Percentiles rank a stretch among this genome's conserved stretches.
phyloP scores from a whole-genome alignment of 495 filamentous ascomycete genomes.

The Penicillium ochrochloron region DNA sequence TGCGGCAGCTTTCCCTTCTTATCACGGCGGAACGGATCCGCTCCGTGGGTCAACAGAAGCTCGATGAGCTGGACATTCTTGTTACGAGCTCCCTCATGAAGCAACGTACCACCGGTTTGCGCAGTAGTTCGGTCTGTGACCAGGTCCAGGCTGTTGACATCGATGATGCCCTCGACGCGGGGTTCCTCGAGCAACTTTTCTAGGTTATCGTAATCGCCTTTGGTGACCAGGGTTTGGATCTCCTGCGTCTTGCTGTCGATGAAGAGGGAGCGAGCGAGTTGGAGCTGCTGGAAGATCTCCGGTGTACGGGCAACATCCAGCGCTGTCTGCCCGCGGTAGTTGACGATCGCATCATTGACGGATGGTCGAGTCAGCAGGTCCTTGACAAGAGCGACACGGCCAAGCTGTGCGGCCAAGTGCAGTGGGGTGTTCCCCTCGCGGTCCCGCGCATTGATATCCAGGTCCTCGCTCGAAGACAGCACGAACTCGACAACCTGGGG shows the following conservation, averaged over 20 bases:
- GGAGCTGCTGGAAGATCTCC: constrained; percentile 93
- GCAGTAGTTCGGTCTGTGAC: constrained; percentile 77
- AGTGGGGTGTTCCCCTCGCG: constrained; percentile 92
- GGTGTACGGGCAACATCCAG: constrained; percentile 89
- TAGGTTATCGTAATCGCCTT: constrained; percentile 73
- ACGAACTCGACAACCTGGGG: constrained; percentile 95
- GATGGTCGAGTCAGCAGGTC: constrained; percentile 77
- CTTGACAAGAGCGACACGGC: constrained; percentile 75
- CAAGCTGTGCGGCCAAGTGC: constrained; percentile 84
- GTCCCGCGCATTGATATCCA: constrained; percentile 89
- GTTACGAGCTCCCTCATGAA: constrained; percentile 91
- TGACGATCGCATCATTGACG: constrained; percentile 89
- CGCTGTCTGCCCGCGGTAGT: constrained; percentile 83
- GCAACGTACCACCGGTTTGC: constrained; percentile 80
- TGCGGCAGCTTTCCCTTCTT: constrained; percentile 94
- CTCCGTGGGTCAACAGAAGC: constrained; percentile 87
- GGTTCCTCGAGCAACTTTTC: constrained; percentile 82
- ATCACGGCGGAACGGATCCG: constrained; percentile 95
- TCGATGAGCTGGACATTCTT: constrained; percentile 85
- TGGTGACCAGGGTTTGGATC: constrained; percentile 74
- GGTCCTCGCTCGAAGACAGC: constrained; percentile 64
- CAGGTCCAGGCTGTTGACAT: constrained; percentile 88
- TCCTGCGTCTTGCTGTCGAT: constrained; percentile 83
- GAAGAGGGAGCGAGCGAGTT: constrained; percentile 87
- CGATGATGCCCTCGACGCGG: constrained; percentile 79